Percentiles rank a stretch among this genome's conserved stretches.
Conservation (phyloP, 345 rosid species). For the Eucalyptus dawsonii region DNA sequence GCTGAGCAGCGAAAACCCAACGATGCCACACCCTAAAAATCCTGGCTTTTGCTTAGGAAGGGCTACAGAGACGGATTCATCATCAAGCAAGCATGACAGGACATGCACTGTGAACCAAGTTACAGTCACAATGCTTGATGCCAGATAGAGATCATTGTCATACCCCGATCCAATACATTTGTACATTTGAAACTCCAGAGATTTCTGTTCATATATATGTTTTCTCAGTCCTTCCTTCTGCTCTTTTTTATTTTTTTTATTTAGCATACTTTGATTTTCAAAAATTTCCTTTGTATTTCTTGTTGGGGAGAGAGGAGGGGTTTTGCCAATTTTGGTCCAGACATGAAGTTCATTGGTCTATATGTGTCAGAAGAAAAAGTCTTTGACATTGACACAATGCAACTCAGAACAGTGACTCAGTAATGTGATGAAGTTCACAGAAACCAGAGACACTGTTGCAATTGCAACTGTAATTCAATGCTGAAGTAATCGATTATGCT, state of each 20-base stretch:
- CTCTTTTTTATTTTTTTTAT: neutral
- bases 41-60: conserved; percentile 63
- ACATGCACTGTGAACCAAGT: conserved; percentile 68
- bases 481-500: neutral
- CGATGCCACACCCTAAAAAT: conserved; percentile 46
- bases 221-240: neutral
- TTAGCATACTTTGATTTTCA: neutral
- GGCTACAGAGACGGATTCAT: conserved; percentile 43
- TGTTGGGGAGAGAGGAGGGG: neutral
- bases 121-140: conserved; percentile 58
- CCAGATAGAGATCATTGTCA: conserved; percentile 17
- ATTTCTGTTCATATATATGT: neutral
- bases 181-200: neutral
- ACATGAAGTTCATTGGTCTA: neutral
- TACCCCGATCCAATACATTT: neutral
- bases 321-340: neutral
- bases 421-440: neutral
- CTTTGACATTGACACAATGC: neutral
- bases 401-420: neutral
- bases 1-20: conserved; percentile 54
- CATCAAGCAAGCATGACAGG: conserved; percentile 39
- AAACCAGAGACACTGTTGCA: neutral
- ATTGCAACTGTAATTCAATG: neutral
- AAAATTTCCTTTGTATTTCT: neutral
- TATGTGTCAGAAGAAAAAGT: neutral